Conservation (phyloP, 1,284 basidiomycete species). For the Schizophyllum amplum region DNA sequence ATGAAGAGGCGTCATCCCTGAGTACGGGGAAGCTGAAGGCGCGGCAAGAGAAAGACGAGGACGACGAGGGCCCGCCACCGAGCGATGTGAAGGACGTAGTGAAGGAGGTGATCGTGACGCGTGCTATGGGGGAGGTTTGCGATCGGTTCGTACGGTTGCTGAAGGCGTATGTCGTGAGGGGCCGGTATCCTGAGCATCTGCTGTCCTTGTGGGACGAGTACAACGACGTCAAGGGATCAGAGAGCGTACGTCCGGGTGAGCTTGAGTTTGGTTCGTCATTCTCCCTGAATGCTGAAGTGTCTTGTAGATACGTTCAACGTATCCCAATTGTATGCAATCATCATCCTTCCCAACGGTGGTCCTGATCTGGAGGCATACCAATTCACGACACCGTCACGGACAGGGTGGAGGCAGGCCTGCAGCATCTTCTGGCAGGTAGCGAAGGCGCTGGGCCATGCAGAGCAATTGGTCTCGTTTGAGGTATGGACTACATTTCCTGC, state of each 20-base stretch:
- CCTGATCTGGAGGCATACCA: slow-evolving; percentile 80
- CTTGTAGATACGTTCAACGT: slow-evolving; percentile 59
- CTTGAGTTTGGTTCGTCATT: slow-evolving; percentile 8
- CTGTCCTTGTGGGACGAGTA: slow-evolving; percentile 86
- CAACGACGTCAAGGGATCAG: slow-evolving; percentile 61
- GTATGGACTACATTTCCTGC: slow-evolving; percentile 30
- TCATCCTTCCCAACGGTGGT: slow-evolving; percentile 86
- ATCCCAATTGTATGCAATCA: slow-evolving; percentile 79
- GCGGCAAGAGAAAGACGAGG: slow-evolving; percentile 14
- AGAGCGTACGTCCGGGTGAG: slow-evolving; percentile 82
- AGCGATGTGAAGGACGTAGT: slow-evolving; percentile 71
- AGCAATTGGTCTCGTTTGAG: slow-evolving; percentile 78
- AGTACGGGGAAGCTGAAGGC: slow-evolving; percentile 5
- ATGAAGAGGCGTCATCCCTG: slow-evolving; percentile 18
- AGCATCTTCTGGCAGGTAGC: slow-evolving; percentile 89
- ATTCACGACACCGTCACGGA: slow-evolving; percentile 44
- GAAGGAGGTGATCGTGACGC: slow-evolving; percentile 84
- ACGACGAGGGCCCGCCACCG: slow-evolving; percentile 54
- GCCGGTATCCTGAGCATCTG: slow-evolving; percentile 73
- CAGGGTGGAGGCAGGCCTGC: slow-evolving; percentile 80
- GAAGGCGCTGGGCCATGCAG: slow-evolving; percentile 70
- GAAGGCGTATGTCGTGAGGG: slow-evolving; percentile 79
- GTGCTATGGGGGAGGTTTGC: slow-evolving; percentile 65
- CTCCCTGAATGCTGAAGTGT: background rate
- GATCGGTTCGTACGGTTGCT: slow-evolving; percentile 73